Percentiles rank a stretch among this genome's conserved stretches.
Evolutionary conservation across 352 stramenopile genomes (phyloP).

Genomic region (Globisporangium alternatum): DNA sequence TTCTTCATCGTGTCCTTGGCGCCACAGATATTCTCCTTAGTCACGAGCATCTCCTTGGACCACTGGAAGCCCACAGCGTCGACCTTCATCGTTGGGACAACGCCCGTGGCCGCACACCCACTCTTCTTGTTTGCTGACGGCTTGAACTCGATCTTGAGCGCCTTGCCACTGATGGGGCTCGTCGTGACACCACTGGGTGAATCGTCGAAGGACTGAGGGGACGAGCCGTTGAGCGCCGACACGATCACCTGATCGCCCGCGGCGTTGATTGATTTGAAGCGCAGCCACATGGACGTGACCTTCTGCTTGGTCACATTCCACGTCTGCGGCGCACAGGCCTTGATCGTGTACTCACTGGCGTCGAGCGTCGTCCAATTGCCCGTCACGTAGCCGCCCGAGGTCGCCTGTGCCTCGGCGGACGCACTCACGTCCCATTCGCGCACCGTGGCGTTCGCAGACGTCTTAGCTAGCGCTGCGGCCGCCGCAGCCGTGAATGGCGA

Average conservation of each 20-base stretch:
- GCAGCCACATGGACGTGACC: slow-evolving; percentile 36
- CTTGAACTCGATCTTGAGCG: slow-evolving; percentile 40
- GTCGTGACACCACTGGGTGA: slow-evolving; percentile 29
- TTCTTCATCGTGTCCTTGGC: slow-evolving; percentile 61
- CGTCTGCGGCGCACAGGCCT: slow-evolving; percentile 33
- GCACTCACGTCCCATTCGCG: slow-evolving; percentile 11
- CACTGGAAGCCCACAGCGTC: slow-evolving; percentile 37
- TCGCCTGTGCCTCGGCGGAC: slow-evolving; percentile 13
- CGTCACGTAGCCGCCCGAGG: slow-evolving; percentile 34
- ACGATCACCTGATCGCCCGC: slow-evolving; percentile 40
- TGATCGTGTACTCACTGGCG: slow-evolving; percentile 33
- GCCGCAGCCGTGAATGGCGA: slow-evolving; percentile 9
- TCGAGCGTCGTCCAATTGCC: slow-evolving; percentile 31
- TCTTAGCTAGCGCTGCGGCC: slow-evolving; percentile 5
- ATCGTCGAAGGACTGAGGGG: slow-evolving; percentile 22
- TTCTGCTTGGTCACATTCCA: slow-evolving; percentile 52
- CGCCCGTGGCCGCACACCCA: slow-evolving; percentile 17
- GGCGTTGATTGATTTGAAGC: slow-evolving; percentile 32
- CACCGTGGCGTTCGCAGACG: background rate
- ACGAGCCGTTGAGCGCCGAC: slow-evolving; percentile 31
- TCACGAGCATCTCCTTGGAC: slow-evolving; percentile 26
- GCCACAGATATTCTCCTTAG: slow-evolving; percentile 51
- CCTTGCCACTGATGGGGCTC: slow-evolving; percentile 26
- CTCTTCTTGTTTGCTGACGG: slow-evolving; percentile 23
- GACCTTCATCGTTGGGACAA: slow-evolving; percentile 25